phyloP scores from a whole-genome alignment of 768 basidiomycete genomes.

The Boletus patriciae region DNA sequence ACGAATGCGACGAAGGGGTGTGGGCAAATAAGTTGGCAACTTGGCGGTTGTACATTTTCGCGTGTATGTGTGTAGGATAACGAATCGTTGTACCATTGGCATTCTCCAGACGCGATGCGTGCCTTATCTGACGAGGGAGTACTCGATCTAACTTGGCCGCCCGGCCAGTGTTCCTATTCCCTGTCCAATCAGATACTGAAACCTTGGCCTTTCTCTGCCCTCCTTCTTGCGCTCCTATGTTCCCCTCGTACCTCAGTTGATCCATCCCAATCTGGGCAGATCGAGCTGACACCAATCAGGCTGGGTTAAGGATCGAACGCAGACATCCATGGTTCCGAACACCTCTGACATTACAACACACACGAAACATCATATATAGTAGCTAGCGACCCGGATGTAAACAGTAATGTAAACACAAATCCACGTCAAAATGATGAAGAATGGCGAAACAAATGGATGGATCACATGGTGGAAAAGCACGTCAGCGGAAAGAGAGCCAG shows the following conservation, averaged over 20 bases:
- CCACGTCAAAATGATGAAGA: not conserved
- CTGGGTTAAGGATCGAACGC: too few relatives aligned
- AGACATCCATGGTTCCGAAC: too few relatives aligned
- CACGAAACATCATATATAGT: not conserved
- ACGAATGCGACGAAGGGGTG: not conserved
- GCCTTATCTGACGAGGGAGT: too few relatives aligned
- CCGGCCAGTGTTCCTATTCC: too few relatives aligned
- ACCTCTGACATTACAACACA: conserved; percentile 8
- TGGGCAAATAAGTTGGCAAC: not conserved
- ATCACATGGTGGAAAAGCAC: not conserved
- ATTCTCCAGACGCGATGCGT: not conserved
- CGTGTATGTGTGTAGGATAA: not conserved
- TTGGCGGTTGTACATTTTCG: not conserved
- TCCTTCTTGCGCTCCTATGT: too few relatives aligned
- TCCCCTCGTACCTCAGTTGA: too few relatives aligned
- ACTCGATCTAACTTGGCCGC: too few relatives aligned
- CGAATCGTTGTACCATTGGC: not conserved
- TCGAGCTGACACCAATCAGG: too few relatives aligned
- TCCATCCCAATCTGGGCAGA: too few relatives aligned
- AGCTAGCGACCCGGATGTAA: not conserved
- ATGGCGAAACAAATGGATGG: not conserved
- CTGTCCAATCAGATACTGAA: too few relatives aligned
- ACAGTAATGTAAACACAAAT: not conserved
- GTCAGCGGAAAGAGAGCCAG: not conserved
- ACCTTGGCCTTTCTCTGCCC: too few relatives aligned